Conservation (phyloP, 2,329 filamentous ascomycete species). For the Penicillium sp. region DNA sequence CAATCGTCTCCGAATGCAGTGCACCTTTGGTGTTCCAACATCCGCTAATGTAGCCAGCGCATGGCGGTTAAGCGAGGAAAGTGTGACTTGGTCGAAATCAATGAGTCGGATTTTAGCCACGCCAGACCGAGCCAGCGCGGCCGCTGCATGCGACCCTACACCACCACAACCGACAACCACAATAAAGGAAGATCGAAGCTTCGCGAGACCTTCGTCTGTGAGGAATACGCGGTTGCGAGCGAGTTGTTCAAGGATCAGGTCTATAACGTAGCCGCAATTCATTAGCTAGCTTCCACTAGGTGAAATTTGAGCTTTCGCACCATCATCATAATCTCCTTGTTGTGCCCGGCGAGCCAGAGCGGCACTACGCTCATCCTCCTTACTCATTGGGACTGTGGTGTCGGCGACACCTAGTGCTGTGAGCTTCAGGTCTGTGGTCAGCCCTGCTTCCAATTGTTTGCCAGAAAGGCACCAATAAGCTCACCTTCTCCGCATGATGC, state of each 20-base stretch:
- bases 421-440: slow-evolving; percentile 42
- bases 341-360: slow-evolving; percentile 57
- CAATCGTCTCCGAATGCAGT: slow-evolving; percentile 71
- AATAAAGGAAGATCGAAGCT: slow-evolving; percentile 75
- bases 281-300: slow-evolving; percentile 2
- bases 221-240: slow-evolving; percentile 91
- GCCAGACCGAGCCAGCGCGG: slow-evolving; percentile 81
- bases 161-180: slow-evolving; percentile 90
- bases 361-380: slow-evolving; percentile 55
- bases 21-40: slow-evolving; percentile 87
- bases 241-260: slow-evolving; percentile 88
- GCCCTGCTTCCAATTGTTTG: background rate
- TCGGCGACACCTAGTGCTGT: slow-evolving; percentile 47
- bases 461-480: background rate
- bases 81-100: slow-evolving; percentile 95
- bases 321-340: slow-evolving; percentile 60
- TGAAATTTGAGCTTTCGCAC: slow-evolving; percentile 27
- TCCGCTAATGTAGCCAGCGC: slow-evolving; percentile 90
- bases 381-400: slow-evolving; percentile 29
- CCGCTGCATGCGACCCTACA: slow-evolving; percentile 85
- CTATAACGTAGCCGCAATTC: slow-evolving; percentile 38
- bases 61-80: slow-evolving; percentile 92
- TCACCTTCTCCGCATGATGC: slow-evolving; percentile 49
- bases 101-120: slow-evolving; percentile 82
- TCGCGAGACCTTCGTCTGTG: slow-evolving; percentile 70